Conservation (phyloP, 2,329 filamentous ascomycete species). For the Botryosphaeria dothidea region DNA sequence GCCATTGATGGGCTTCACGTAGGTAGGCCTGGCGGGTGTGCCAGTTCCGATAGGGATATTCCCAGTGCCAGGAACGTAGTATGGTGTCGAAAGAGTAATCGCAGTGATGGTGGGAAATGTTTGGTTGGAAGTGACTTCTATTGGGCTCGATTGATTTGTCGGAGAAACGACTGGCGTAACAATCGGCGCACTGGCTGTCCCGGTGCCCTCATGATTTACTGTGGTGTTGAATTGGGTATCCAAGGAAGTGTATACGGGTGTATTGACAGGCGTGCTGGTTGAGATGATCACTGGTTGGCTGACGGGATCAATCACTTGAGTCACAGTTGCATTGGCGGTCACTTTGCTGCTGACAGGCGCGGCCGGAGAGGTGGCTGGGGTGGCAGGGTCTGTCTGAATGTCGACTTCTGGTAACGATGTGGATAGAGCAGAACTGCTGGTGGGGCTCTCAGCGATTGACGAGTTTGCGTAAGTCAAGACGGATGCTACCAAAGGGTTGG, state of each 20-base stretch:
- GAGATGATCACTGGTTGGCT: background rate
- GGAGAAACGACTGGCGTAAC: background rate
- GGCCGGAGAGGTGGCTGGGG: background rate
- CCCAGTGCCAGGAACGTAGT: background rate
- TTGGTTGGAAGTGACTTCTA: background rate
- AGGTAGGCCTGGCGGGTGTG: background rate
- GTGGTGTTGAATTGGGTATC: background rate
- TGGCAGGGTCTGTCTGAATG: background rate
- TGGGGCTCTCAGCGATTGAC: background rate
- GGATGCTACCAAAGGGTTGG: background rate
- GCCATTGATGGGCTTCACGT: background rate
- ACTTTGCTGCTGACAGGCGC: background rate
- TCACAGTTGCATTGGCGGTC: background rate
- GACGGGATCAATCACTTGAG: background rate
- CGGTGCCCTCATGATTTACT: background rate
- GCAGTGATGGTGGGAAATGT: slow-evolving; percentile 2
- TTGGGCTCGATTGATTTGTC: background rate
- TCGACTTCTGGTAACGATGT: background rate
- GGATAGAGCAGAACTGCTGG: background rate
- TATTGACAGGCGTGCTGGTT: background rate
- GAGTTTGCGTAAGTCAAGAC: slow-evolving; percentile 4
- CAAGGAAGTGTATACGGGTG: background rate
- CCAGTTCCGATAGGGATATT: background rate
- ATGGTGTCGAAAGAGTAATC: background rate
- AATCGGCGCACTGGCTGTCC: background rate